Evolutionary conservation across 257 asterid genomes (phyloP).

Genomic region (Salvia miltiorrhiza): DNA sequence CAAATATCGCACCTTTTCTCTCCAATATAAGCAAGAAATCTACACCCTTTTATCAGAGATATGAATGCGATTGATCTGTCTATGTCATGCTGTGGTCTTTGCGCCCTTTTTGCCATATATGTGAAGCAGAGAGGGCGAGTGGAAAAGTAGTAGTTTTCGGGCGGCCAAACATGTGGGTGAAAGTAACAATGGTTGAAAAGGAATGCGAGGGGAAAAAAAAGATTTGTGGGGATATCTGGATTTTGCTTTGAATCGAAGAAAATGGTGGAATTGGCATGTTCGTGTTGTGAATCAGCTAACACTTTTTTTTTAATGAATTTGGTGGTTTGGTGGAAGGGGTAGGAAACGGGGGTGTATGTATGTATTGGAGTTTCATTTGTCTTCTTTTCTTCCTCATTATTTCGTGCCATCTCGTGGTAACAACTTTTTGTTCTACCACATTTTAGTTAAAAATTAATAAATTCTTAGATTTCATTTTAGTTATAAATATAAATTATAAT

Average conservation of each 20-base stretch:
- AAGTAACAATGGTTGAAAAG: slow-evolving; percentile 18
- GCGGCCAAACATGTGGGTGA: slow-evolving; percentile 37
- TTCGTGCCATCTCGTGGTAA: too few species aligned
- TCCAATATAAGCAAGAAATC: slow-evolving; percentile 7
- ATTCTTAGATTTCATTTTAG: too few species aligned
- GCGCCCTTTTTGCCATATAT: slow-evolving; percentile 2
- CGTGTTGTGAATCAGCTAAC: background rate
- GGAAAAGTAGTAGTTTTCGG: slow-evolving; percentile 35
- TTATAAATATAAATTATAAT: too few species aligned
- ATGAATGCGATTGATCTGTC: slow-evolving; percentile 1
- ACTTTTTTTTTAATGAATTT: background rate
- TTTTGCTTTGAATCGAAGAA: background rate
- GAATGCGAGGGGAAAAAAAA: background rate
- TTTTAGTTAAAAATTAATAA: too few species aligned
- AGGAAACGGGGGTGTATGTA: background rate
- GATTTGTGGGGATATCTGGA: background rate
- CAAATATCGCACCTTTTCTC: slow-evolving; percentile 8
- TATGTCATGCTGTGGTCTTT: background rate
- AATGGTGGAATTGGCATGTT: background rate
- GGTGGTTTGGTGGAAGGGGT: background rate
- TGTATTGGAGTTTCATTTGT: background rate
- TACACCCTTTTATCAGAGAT: background rate
- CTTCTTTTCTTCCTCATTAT: too few species aligned
- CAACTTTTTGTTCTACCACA: too few species aligned
- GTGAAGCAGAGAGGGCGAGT: slow-evolving; percentile 1